phyloP scores from a whole-genome alignment of 202 grass and related monocot genomes.

The Setaria viridis region DNA sequence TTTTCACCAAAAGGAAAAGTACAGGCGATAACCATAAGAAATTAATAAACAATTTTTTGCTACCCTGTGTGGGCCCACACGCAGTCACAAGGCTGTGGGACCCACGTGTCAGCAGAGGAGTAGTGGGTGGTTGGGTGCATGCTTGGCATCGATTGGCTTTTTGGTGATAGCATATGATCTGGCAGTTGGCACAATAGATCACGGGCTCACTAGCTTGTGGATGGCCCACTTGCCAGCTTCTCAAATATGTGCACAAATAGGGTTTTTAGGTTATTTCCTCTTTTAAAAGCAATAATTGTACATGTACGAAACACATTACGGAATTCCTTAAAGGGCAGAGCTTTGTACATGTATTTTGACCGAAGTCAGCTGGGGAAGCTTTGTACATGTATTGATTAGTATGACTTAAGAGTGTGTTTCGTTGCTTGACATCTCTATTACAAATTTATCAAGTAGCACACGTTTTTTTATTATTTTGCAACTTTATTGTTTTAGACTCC shows the following conservation, averaged over 20 bases:
- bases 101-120: not conserved
- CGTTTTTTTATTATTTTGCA: not conserved
- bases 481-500: not conserved
- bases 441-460: not conserved
- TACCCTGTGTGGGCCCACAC: not conserved
- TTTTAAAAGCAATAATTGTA: not conserved
- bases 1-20: conserved; percentile 3
- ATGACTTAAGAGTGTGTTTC: not conserved
- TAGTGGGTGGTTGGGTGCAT: conserved; percentile 11
- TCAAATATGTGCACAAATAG: not conserved
- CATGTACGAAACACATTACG: not conserved
- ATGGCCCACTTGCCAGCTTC: not conserved
- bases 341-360: not conserved
- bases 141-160: not conserved
- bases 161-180: not conserved
- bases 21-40: not conserved
- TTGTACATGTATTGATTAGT: not conserved
- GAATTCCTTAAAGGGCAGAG: not conserved
- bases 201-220: not conserved
- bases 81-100: not conserved
- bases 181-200: conserved; percentile 5
- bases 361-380: no score
- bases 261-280: not conserved
- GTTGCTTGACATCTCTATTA: not conserved
- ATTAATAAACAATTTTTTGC: not conserved